phyloP scores from a whole-genome alignment of 768 basidiomycete genomes.

The Pholiota molesta region DNA sequence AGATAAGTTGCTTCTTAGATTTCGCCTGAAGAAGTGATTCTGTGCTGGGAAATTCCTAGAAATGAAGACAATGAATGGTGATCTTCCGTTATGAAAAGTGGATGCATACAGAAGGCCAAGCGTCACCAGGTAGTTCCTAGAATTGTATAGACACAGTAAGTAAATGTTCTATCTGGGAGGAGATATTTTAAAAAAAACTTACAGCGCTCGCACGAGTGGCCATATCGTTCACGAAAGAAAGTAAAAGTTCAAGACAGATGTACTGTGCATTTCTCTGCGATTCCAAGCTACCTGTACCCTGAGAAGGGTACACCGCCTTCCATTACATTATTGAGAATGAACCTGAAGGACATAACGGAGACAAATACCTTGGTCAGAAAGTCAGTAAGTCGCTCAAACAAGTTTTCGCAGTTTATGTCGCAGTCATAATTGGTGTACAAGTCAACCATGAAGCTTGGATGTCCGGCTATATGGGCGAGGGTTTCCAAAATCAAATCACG shows the following conservation, averaged over 20 bases:
- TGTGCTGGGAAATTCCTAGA: conserved; percentile 56
- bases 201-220: conserved; percentile 59
- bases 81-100: not conserved
- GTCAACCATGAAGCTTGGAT: conserved; percentile 94
- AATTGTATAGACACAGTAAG: not conserved
- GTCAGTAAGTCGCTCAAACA: conserved; percentile 87
- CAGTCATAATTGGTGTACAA: conserved; percentile 97
- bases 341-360: not conserved
- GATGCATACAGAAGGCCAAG: conserved; percentile 64
- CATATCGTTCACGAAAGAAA: conserved; percentile 91
- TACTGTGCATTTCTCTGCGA: conserved; percentile 79
- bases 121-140: conserved; percentile 37
- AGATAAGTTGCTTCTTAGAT: conserved; percentile 83
- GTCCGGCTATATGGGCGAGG: conserved; percentile 75
- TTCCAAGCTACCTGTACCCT: conserved; percentile 59
- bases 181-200: conserved; percentile 24
- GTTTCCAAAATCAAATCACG: conserved; percentile 91
- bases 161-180: conserved; percentile 10
- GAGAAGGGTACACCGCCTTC: conserved; percentile 81
- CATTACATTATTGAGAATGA: conserved; percentile 6
- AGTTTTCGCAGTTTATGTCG: conserved; percentile 94
- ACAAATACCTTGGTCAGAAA: conserved; percentile 82
- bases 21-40: conserved; percentile 69
- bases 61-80: conserved; percentile 3
- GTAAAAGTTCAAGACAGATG: conserved; percentile 84